Evolutionary conservation across 306 rosid genomes (phyloP), one percentile per base, ranked within the genome.

Genomic region (Elaeagnus macrophylla): DNA sequence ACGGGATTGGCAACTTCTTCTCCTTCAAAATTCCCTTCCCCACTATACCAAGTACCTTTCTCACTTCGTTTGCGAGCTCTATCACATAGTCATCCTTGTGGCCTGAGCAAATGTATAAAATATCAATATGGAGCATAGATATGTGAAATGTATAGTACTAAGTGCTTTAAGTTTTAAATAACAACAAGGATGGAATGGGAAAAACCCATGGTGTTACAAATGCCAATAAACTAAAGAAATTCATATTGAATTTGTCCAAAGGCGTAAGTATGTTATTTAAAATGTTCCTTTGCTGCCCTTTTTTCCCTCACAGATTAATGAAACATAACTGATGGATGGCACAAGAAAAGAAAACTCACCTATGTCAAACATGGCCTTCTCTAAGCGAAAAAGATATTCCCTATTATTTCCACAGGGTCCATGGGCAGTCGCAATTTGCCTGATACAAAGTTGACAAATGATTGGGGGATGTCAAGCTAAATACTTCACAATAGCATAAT

Each of bases 321-420:
- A 1, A 25, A 25, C 32, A 25, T 25, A 25, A 25, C 4, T 25
- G 32, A 25, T 25, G 32, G 32, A 25, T 25, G 18, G 19, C 1
- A 8, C 15, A 2, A 45, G 7, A 7, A 46, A 68, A 10, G 13
- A 59, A 10, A 35, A 71, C 77, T 70, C 61, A 93, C 99, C 96
- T 12, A 93, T 83, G 66, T 77, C 88, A 59, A 56, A 57, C 99
- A 87, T 43, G 61, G 99, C 96, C 65, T 82, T 93, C 68, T 93
- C 96, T 49, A 93, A 57, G 46, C 60, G 77, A 70, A 93, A 93
- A 58, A 93, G 41, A 44, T 93, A 93, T 58, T 93, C 96, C 50
- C 85, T 75, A 39, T 87, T 93, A 73, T 93, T 84, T 56, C 99
- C 99, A 15, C 90, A 87, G n/a, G 99, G 99, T 1, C 99, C 99